These are phyloP conservation scores for Martensiomyces pterosporus DNA, from an alignment of 192 early-diverging fungal genomes.

Conservation along the genomic window DNA sequence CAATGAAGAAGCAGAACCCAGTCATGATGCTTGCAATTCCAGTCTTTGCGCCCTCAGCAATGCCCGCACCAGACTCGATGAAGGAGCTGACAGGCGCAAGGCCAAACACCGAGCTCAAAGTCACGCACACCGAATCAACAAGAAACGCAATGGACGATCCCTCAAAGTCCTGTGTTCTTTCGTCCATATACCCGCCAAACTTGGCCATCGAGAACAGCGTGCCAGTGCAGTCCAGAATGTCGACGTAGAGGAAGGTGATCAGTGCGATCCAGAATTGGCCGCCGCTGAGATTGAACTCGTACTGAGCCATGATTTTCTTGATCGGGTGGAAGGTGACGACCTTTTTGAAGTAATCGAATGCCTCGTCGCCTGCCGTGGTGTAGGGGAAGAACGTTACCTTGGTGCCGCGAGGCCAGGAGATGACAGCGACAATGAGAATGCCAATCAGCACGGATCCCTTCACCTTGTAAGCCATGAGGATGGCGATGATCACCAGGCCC, in stretches of 20 bases:
- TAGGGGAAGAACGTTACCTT: slow-evolving; percentile 75
- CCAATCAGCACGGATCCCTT: slow-evolving; percentile 69
- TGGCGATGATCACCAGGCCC: slow-evolving; percentile 66
- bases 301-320: slow-evolving; percentile 52
- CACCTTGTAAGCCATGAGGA: slow-evolving; percentile 60
- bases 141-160: slow-evolving; percentile 71
- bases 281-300: slow-evolving; percentile 59
- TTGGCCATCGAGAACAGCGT: slow-evolving; percentile 83
- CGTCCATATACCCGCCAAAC: slow-evolving; percentile 73
- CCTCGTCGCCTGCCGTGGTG: slow-evolving; percentile 55
- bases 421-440: slow-evolving; percentile 64
- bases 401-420: slow-evolving; percentile 69
- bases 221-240: slow-evolving; percentile 82
- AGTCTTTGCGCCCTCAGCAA: slow-evolving; percentile 74
- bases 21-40: slow-evolving; percentile 69
- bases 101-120: slow-evolving; percentile 66
- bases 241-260: slow-evolving; percentile 81
- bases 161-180: slow-evolving; percentile 70
- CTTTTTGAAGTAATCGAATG: slow-evolving; percentile 69
- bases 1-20: slow-evolving; percentile 68
- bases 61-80: slow-evolving; percentile 78
- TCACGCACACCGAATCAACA: slow-evolving; percentile 61
- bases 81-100: slow-evolving; percentile 73
- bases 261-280: slow-evolving; percentile 74
- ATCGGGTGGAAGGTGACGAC: slow-evolving; percentile 66